phyloP scores from a whole-genome alignment of 306 rosid species.

The Acmispon strigosus region DNA sequence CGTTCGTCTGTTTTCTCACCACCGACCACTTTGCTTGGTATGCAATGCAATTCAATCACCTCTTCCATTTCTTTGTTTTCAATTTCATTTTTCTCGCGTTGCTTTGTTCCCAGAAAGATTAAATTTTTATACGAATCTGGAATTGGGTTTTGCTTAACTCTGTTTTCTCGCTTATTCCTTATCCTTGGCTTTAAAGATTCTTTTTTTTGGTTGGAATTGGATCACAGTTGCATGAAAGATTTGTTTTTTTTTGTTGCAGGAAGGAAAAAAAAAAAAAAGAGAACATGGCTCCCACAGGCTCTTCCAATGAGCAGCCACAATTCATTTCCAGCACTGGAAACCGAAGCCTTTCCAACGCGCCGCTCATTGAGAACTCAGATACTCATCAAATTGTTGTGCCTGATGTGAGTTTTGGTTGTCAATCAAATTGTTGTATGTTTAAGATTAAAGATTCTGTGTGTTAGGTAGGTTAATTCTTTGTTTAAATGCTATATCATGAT shows the following conservation, averaged over 20 bases:
- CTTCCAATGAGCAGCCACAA: slow-evolving; percentile 62
- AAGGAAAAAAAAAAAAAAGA: background rate
- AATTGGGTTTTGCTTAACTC: background rate
- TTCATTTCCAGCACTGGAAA: slow-evolving; percentile 76
- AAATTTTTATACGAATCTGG: background rate
- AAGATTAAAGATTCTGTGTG: background rate
- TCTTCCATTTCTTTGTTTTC: background rate
- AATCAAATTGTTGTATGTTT: background rate
- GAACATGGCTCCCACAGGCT: slow-evolving; percentile 50
- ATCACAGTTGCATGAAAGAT: slow-evolving; percentile 9
- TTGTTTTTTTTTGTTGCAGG: slow-evolving; percentile 7
- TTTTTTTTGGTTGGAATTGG: background rate
- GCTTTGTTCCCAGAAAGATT: background rate
- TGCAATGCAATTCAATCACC: background rate
- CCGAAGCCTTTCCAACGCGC: slow-evolving; percentile 55
- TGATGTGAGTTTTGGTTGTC: slow-evolving; percentile 56
- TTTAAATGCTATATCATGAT: background rate
- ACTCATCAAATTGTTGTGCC: slow-evolving; percentile 72
- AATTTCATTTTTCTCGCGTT: background rate
- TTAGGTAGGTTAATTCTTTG: background rate
- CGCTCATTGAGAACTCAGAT: slow-evolving; percentile 64
- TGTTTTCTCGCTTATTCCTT: background rate
- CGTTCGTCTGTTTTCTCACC: background rate
- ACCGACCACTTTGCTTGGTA: background rate
- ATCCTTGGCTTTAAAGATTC: background rate